Evolutionary conservation across 75 land plant genomes (phyloP), one percentile per base, ranked within the genome.

Genomic region (Selaginella moellendorffii): DNA sequence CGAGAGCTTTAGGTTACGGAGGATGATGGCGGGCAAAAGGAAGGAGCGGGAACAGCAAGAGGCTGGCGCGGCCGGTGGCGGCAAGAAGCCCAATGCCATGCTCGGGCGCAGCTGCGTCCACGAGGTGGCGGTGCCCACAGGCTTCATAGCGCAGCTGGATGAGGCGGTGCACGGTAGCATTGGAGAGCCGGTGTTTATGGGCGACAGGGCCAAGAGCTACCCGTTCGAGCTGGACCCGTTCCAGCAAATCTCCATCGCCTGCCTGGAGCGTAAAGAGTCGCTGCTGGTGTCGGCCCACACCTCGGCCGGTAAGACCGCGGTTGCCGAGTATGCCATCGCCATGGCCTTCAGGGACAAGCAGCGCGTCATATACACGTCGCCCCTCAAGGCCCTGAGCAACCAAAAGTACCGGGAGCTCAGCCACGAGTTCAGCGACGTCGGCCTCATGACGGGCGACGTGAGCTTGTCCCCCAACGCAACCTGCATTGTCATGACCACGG

Each of bases 71-170:
- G 46, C 5, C 14, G 46, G 46, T 14, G 46, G 46, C 46, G 46
- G 46, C 46, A 36, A 36, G 46, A 5, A 36, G 46, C 5, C 10
- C 10, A 36, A 36, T 5, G 46, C 46, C 10, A n/a, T n/a, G n/a
- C n/a, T n/a, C n/a, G n/a, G n/a, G n/a, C n/a, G n/a, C n/a, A 36
- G 46, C 14, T 90, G 97, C 54, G 76, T 90, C 23, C 97, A 90
- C 29, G 97, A 90, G 54, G 97, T 87, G 1, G 97, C 97, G 1
- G 72, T 87, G 23, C 95, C 97, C 0, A 20, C 69, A 54, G 69
- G 63, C 18, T 87, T 79, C 56, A 30, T 52, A 19, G 65, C 81
- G 0, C 24, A 61, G 26, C 68, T 78, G 25, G 82, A 84, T 29
- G 85, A 78, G 29, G n/a, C 73, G n/a, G 23, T 75, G 12, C 76